Base-by-base conservation (phyloP, 768 basidiomycete species). In the Tulasnella sp. region DNA sequence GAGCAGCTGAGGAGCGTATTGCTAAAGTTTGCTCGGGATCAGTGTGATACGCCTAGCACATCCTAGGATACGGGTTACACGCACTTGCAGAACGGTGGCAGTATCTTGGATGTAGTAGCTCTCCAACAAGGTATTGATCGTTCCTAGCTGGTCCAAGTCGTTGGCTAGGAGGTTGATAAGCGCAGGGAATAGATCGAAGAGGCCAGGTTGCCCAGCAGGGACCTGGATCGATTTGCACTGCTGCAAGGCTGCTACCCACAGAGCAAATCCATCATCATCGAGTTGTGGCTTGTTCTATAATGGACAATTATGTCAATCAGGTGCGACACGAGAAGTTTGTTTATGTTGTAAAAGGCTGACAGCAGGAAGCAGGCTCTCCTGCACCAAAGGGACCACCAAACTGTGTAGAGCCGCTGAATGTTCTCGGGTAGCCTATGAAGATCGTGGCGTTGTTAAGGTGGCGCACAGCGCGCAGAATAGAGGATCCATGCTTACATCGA, bases 81-180 rank as follows among this genome's bases (percentile, higher is more conserved):
- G 59, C 62, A 87, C 90, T 74, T 83, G 78, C 49, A 91, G 68
- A 60, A 92, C 74, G 9, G 71, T 65, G 17, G 70, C 60, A 0
- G 80, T 80, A 69, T 88, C 85, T 17, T 88, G 74, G n/a, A 94
- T 68, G 60, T 88, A 72, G 67, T 92, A 93, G 4, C 85, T 83
- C 67, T 90, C 86, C 22, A 89, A 64, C 57, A 92, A 80, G 59
- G 71, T 73, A 17, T 79, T 79, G 25, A 83, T 76, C 54, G 76
- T 82, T 12, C 85, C 86, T 19, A 92, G 72, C 21, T 90, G 69
- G 63, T 92, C 90, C 45, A 89, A 71, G 62, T 92, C 90, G 27
- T 72, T 73, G 1, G 77, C 74, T 17, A 93, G 71, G 3, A 89
- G 69, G n/a, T 71, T 57, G 10, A 88, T 67, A 2, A 79, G 79